These are phyloP conservation scores for Recurvomyces mirabilis DNA, from an alignment of 495 filamentous ascomycete genomes.

Conservation along the genomic window DNA sequence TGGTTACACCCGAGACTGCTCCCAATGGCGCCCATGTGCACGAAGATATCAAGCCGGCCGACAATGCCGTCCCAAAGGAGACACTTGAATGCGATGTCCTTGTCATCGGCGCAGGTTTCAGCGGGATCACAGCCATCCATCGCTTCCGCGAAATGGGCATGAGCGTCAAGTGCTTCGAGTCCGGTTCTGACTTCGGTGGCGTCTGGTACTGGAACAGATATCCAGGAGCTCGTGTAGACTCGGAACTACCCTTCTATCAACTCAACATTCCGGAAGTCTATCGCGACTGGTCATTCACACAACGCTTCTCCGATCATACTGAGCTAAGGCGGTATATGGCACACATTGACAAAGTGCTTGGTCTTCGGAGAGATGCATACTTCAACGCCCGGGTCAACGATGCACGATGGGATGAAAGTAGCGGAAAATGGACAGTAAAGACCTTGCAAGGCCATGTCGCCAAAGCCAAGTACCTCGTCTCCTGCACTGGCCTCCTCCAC, in stretches of 20 bases:
- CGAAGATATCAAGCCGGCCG: neutral
- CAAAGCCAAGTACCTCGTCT: conserved; percentile 40
- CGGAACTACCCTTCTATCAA: conserved; percentile 40
- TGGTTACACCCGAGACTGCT: neutral
- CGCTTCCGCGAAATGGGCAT: conserved; percentile 15
- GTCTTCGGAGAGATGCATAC: conserved; percentile 40
- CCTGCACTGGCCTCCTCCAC: conserved; percentile 37
- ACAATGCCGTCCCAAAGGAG: neutral
- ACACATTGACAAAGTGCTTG: conserved; percentile 40
- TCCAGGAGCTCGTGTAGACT: conserved; percentile 37
- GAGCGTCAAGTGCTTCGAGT: conserved; percentile 31
- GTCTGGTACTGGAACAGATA: conserved; percentile 28
- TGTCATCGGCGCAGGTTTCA: conserved; percentile 17
- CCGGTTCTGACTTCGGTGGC: conserved; percentile 39
- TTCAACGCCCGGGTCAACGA: conserved; percentile 40
- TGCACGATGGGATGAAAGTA: conserved; percentile 35
- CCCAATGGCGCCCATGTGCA: neutral
- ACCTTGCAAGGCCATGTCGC: conserved; percentile 37
- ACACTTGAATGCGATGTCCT: conserved; percentile 9
- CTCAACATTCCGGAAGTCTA: conserved; percentile 41
- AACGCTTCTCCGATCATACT: conserved; percentile 39
- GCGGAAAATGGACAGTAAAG: conserved; percentile 38
- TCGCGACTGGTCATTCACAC: conserved; percentile 36
- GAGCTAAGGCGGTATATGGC: conserved; percentile 46
- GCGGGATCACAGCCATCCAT: conserved; percentile 11